Conservation (phyloP, 148 eudicot species). For the Euryodendron excelsum region DNA sequence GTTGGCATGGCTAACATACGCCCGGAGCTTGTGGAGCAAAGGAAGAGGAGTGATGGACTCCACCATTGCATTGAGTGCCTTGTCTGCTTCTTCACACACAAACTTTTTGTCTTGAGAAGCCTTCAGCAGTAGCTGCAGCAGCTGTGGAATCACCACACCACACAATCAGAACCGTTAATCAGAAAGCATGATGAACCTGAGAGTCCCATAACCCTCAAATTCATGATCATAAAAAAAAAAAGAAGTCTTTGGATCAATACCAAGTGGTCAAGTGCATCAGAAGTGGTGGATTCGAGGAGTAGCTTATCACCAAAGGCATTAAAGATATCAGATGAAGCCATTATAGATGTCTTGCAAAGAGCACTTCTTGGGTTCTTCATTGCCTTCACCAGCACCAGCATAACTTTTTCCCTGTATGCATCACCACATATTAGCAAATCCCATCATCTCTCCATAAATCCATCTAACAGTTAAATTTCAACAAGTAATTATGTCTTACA, state of each 20-base stretch:
- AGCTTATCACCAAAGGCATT: slow-evolving; percentile 61
- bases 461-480: no score
- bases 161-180: not conserved
- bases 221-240: not conserved
- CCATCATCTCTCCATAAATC: not conserved
- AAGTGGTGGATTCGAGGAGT: slow-evolving; percentile 40
- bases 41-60: slow-evolving; percentile 64
- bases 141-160: slow-evolving; percentile 34
- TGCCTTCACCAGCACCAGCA: slow-evolving; percentile 68
- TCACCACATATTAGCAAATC: slow-evolving; percentile 6
- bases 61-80: slow-evolving; percentile 64
- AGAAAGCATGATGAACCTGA: not conserved
- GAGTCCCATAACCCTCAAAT: no score
- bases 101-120: slow-evolving; percentile 92
- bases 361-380: slow-evolving; percentile 99
- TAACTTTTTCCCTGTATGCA: slow-evolving; percentile 63
- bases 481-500: slow-evolving; percentile 44
- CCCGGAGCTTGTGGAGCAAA: slow-evolving; percentile 63
- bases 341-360: slow-evolving; percentile 82
- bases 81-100: slow-evolving; percentile 95
- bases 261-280: slow-evolving; percentile 69
- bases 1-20: slow-evolving; percentile 63
- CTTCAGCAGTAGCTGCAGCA: slow-evolving; percentile 82
- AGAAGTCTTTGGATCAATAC: slow-evolving; percentile 29
- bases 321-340: slow-evolving; percentile 86